Evolutionary conservation across 345 rosid genomes (phyloP).

Genomic region (Eucalyptus pauciflora): DNA sequence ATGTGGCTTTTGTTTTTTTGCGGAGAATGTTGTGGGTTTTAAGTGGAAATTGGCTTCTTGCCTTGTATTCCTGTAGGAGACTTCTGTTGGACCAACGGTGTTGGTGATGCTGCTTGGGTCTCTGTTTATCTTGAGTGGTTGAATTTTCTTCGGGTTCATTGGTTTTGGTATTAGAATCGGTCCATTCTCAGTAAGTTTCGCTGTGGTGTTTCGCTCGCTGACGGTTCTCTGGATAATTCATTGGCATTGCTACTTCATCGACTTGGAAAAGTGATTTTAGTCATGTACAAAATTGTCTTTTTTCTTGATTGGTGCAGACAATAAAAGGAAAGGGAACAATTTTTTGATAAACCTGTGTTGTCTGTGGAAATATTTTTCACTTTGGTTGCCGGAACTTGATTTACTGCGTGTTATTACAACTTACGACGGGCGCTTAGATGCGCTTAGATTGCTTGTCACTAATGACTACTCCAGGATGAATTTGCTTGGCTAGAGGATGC

Average conservation of each 20-base stretch:
- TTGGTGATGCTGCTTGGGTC: not conserved
- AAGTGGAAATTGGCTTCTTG: not conserved
- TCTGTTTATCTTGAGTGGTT: not conserved
- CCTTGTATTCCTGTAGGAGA: not conserved
- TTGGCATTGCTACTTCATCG: not conserved
- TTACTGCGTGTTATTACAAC: not conserved
- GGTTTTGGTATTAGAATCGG: not conserved
- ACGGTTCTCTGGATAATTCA: not conserved
- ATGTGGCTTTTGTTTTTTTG: not conserved
- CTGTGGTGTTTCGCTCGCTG: not conserved
- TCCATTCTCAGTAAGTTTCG: not conserved
- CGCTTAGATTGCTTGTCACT: not conserved
- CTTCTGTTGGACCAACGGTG: not conserved
- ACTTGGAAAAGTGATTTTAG: not conserved
- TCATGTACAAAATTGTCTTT: not conserved
- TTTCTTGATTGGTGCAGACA: not conserved
- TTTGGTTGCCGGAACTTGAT: not conserved
- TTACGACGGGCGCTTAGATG: not conserved
- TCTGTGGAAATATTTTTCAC: not conserved
- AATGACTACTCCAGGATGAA: slow-evolving; percentile 24
- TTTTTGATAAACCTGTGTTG: not conserved
- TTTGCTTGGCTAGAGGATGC: slow-evolving; percentile 4
- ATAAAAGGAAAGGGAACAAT: not conserved
- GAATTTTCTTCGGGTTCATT: not conserved
- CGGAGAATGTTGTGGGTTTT: not conserved